A percentile compares a stretch with the other conserved stretches of the same genome.
These are phyloP conservation scores for Heimioporus sp. DNA, from an alignment of 768 basidiomycete species.

Conservation along the genomic window DNA sequence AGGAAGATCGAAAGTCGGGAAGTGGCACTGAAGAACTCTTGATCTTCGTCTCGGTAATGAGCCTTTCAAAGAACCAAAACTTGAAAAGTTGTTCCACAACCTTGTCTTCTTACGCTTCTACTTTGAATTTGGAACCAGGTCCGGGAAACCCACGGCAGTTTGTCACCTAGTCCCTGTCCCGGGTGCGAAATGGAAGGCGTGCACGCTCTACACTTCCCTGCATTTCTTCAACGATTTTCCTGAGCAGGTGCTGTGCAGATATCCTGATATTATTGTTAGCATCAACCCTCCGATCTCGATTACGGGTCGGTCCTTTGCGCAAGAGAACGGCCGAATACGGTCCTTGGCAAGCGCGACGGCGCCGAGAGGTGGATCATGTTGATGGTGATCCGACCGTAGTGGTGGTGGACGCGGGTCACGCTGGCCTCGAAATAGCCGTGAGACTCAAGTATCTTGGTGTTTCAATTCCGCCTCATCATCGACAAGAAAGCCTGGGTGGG, in stretches of 20 bases:
- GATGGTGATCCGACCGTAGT: slow-evolving; percentile 56
- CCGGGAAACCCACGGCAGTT: slow-evolving; percentile 52
- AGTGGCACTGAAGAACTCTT: slow-evolving; percentile 36
- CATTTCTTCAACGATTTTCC: slow-evolving; percentile 56
- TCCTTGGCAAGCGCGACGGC: slow-evolving; percentile 51
- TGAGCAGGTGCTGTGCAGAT: slow-evolving; percentile 35
- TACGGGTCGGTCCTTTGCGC: slow-evolving; percentile 40
- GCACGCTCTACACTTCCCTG: slow-evolving; percentile 57
- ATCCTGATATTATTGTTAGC: neutral
- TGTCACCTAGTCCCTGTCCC: slow-evolving; percentile 50
- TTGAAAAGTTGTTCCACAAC: slow-evolving; percentile 49
- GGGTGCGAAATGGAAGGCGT: slow-evolving; percentile 53
- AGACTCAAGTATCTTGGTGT: slow-evolving; percentile 62
- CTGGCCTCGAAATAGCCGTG: slow-evolving; percentile 63
- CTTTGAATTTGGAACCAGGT: slow-evolving; percentile 52
- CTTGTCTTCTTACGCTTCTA: slow-evolving; percentile 54
- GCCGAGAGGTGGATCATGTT: slow-evolving; percentile 42
- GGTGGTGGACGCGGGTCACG: slow-evolving; percentile 67
- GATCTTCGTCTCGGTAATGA: slow-evolving; percentile 19
- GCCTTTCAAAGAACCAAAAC: slow-evolving; percentile 23
- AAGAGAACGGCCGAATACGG: slow-evolving; percentile 45
- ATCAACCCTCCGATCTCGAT: neutral
- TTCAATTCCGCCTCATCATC: slow-evolving; percentile 50
- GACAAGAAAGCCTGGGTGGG: slow-evolving; percentile 54
- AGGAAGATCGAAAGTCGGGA: slow-evolving; percentile 43